These are phyloP conservation scores for Pseudonitzschia delicatissima DNA, from an alignment of 108 stramenopile genomes.

Conservation along the genomic window DNA sequence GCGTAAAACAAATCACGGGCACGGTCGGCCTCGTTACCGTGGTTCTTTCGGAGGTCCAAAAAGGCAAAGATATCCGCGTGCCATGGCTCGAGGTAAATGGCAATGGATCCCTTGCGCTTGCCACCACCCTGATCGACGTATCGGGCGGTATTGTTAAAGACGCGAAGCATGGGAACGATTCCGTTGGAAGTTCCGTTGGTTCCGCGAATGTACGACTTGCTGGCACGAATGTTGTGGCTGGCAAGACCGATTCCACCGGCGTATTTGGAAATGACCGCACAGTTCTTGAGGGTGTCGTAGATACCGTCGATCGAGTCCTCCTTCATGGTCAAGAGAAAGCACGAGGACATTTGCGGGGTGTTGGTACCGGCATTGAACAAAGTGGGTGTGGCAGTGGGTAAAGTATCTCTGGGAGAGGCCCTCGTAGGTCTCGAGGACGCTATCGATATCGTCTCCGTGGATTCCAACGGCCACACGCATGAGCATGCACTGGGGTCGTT, in stretches of 20 bases:
- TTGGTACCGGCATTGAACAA: slow-evolving; percentile 97
- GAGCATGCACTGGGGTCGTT: slow-evolving; percentile 98
- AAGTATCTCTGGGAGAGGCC: slow-evolving; percentile 92
- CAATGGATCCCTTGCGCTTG: slow-evolving; percentile 98
- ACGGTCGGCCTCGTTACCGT: slow-evolving; percentile 96
- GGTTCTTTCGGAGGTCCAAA: slow-evolving; percentile 98
- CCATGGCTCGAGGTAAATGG: slow-evolving; percentile 99
- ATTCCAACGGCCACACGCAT: slow-evolving; percentile 99
- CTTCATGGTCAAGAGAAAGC: slow-evolving; percentile 96
- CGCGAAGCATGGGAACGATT: slow-evolving; percentile 99
- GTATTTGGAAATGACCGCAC: slow-evolving; percentile 98
- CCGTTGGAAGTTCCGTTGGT: slow-evolving; percentile 99
- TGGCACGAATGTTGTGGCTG: slow-evolving; percentile 94
- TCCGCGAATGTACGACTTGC: slow-evolving; percentile 92
- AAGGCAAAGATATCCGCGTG: slow-evolving; percentile 97
- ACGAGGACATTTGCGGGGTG: slow-evolving; percentile 96
- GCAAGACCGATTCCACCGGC: slow-evolving; percentile 98
- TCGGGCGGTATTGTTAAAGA: slow-evolving; percentile 98
- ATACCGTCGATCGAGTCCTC: slow-evolving; percentile 98
- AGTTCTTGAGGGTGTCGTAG: slow-evolving; percentile 98
- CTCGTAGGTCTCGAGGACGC: slow-evolving; percentile 94
- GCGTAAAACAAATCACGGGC: slow-evolving; percentile 99
- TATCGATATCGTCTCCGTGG: slow-evolving; percentile 90
- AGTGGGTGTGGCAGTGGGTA: slow-evolving; percentile 99
- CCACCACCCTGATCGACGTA: slow-evolving; percentile 99